Base-by-base conservation (phyloP, 2,329 filamentous ascomycete genomes). In the Monosporascus ibericus region DNA sequence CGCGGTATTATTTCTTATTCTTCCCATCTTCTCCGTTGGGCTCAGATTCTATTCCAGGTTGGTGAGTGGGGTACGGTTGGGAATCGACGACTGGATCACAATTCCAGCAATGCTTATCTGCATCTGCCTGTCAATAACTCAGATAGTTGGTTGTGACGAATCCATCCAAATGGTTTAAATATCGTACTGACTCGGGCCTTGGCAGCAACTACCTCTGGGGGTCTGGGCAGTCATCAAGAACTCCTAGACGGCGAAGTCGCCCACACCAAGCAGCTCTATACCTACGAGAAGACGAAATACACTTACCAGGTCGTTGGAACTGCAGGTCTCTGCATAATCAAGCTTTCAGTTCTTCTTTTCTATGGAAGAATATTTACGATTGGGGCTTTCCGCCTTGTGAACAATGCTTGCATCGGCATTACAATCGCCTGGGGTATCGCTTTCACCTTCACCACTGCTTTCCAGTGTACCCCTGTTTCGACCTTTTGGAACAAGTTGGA, bases 331-430 rank as follows among this genome's bases (percentile, higher is more conserved):
- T 47, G 36, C 9, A 17, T 59, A 24, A 52, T 60, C 46, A 60
- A 59, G 37, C 48, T 60, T 2, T 58, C 55, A 0, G 53, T 60
- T 6, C 55, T 60, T 6, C 51, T 58, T 47, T 60, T 58, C 51
- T 60, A 49, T 48, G 50, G 58, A 3, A 27, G 58, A 5, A 60
- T 60, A 44, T 60, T 60, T 48, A 44, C 49, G 2, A 49, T 58
- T 14, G 50, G 27, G n/a, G 36, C 49, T 14, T 57, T 58, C 49
- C 52, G 51, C 22, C 18, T 51, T 22, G 40, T 55, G 48, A 60
- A 60, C 49, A 56, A 59, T 44, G 36, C 58, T 46, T 49, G 54
- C 39, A 55, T 60, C 20, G 52, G 50, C 66, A 78, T 59, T 2
- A 49, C 49, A 27, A 48, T 40, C 1, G 37, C 44, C 20, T 58